These are phyloP conservation scores for Papiliotrema nemorosa DNA, from an alignment of 1,284 basidiomycete species.

Conservation along the genomic window DNA sequence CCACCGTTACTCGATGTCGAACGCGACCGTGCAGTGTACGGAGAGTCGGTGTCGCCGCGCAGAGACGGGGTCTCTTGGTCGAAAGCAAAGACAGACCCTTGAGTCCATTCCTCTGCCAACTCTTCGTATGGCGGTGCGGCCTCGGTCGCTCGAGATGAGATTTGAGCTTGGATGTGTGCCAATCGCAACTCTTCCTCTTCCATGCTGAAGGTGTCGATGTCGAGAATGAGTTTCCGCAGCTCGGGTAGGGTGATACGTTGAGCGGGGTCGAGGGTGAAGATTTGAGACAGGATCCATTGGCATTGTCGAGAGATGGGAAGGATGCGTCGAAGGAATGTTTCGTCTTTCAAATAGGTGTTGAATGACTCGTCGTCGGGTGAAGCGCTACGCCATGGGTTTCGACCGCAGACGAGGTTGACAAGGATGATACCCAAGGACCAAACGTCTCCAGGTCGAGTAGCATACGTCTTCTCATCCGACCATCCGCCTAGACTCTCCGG, in stretches of 20 bases:
- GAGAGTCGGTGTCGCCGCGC: constrained; percentile 37
- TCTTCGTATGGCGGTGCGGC: background rate
- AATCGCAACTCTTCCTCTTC: constrained; percentile 54
- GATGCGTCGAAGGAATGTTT: constrained; percentile 63
- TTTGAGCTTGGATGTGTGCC: constrained; percentile 42
- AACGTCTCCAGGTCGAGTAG: constrained; percentile 72
- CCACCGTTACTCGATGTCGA: constrained; percentile 31
- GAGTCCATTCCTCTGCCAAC: constrained; percentile 19
- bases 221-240: constrained; percentile 59
- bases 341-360: constrained; percentile 62
- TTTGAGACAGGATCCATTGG: constrained; percentile 57
- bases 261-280: constrained; percentile 59
- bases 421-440: constrained; percentile 92
- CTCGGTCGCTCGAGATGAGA: background rate
- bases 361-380: constrained; percentile 68
- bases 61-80: constrained; percentile 41
- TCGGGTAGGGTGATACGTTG: constrained; percentile 61
- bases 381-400: constrained; percentile 83
- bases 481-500: constrained; percentile 83
- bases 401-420: constrained; percentile 82
- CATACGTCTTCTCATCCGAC: constrained; percentile 58
- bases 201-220: constrained; percentile 66
- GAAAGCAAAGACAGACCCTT: constrained; percentile 33
- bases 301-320: constrained; percentile 59
- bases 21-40: constrained; percentile 24